These are phyloP conservation scores for Botrytis hyacinthi DNA, from an alignment of 2,329 filamentous ascomycete genomes.

Conservation along the genomic window DNA sequence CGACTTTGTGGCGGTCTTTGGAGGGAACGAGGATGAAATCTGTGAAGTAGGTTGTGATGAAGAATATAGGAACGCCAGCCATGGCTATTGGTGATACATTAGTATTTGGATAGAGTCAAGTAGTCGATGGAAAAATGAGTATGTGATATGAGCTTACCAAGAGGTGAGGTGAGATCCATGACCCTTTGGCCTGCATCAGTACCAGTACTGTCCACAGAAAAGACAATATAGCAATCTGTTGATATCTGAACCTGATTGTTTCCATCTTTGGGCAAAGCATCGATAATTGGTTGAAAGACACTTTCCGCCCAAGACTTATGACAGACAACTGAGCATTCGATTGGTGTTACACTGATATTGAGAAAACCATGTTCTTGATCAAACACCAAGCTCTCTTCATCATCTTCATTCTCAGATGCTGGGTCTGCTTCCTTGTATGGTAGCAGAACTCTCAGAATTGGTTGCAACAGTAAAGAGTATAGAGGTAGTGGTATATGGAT, in stretches of 20 bases:
- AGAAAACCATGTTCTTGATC: slow-evolving; percentile 73
- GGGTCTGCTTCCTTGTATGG: slow-evolving; percentile 50
- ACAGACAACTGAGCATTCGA: slow-evolving; percentile 92
- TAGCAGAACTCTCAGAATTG: slow-evolving; percentile 81
- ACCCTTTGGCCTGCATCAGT: slow-evolving; percentile 90
- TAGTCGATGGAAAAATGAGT: background rate
- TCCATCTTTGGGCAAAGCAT: slow-evolving; percentile 55
- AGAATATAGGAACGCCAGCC: slow-evolving; percentile 94
- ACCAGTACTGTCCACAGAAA: slow-evolving; percentile 86
- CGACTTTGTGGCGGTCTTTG: slow-evolving; percentile 70
- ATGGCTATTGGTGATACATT: slow-evolving; percentile 52
- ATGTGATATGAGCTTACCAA: slow-evolving; percentile 41
- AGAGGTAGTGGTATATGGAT: slow-evolving; percentile 85
- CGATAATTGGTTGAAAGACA: slow-evolving; percentile 72
- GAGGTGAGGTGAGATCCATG: slow-evolving; percentile 83
- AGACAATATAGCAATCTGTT: slow-evolving; percentile 78
- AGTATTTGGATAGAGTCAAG: background rate
- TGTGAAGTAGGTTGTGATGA: slow-evolving; percentile 97
- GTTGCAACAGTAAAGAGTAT: slow-evolving; percentile 76
- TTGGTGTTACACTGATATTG: slow-evolving; percentile 87
- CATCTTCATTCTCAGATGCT: slow-evolving; percentile 36
- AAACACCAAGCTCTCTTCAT: slow-evolving; percentile 47
- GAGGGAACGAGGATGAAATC: slow-evolving; percentile 92
- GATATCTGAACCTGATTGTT: slow-evolving; percentile 67
- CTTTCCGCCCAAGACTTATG: slow-evolving; percentile 69